Evolutionary conservation across 495 filamentous ascomycete genomes (phyloP).

Genomic region (Lophiotrema nucula): DNA sequence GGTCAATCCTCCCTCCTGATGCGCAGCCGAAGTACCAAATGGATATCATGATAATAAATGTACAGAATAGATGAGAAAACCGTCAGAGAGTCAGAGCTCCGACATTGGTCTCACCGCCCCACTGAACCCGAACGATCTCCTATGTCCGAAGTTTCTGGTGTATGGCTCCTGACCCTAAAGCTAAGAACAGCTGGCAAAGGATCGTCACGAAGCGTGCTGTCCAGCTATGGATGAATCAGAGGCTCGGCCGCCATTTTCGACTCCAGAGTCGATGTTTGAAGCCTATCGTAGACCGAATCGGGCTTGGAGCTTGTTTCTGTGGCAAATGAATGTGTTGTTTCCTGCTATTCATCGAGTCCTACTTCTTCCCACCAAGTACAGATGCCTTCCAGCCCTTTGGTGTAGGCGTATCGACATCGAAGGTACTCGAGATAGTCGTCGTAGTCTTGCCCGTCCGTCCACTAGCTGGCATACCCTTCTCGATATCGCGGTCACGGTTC

Average conservation of each 20-base stretch:
- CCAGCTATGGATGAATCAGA: neutral
- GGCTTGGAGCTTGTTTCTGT: neutral
- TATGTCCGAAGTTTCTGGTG: too few relatives aligned
- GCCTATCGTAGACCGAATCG: neutral
- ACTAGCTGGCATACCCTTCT: conserved; percentile 27
- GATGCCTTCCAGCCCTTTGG: conserved; percentile 29
- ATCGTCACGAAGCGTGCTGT: too few relatives aligned
- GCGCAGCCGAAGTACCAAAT: too few relatives aligned
- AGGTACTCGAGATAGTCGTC: conserved; percentile 33
- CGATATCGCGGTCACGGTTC: conserved; percentile 19
- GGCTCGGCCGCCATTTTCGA: neutral
- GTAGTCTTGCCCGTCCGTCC: conserved; percentile 24
- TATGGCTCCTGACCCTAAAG: neutral
- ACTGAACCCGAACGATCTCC: too few relatives aligned
- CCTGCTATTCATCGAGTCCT: neutral
- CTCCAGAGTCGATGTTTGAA: neutral
- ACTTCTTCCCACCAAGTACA: conserved; percentile 25
- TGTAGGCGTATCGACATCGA: conserved; percentile 34
- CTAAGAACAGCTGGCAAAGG: neutral
- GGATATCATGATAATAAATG: too few relatives aligned
- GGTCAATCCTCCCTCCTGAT: too few relatives aligned
- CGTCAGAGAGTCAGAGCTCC: too few relatives aligned
- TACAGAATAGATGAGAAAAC: too few relatives aligned
- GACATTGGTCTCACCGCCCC: too few relatives aligned
- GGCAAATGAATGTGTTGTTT: neutral